phyloP scores from a whole-genome alignment of 805 yeast genomes.

The Peterozyma toletana region DNA sequence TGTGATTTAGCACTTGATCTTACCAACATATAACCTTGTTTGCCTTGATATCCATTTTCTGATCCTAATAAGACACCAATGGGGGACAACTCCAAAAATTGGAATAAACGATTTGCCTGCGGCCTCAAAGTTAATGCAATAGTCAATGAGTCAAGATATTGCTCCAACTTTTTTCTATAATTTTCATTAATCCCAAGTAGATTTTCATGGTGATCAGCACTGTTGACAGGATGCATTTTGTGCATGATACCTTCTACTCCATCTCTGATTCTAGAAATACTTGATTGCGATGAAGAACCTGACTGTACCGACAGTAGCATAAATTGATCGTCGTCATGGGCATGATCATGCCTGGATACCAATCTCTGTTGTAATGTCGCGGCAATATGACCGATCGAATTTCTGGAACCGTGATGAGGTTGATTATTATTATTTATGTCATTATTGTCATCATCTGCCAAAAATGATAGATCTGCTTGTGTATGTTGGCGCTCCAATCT shows the following conservation, averaged over 20 bases:
- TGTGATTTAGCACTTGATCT: conserved; percentile 80
- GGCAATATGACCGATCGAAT: neutral
- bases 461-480: neutral
- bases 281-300: neutral
- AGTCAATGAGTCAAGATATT: conserved; percentile 59
- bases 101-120: conserved; percentile 76
- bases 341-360: neutral
- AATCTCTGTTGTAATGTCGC: neutral
- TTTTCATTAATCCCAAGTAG: conserved; percentile 17
- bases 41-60: conserved; percentile 77
- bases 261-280: neutral
- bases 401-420: neutral
- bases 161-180: conserved; percentile 44
- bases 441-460: neutral
- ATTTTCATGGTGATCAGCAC: neutral
- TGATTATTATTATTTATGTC: neutral
- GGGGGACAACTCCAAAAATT: conserved; percentile 86
- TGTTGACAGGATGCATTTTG: neutral
- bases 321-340: neutral
- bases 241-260: neutral
- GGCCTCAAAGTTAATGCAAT: conserved; percentile 59
- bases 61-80: conserved; percentile 76
- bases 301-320: neutral
- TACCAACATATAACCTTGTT: conserved; percentile 79
- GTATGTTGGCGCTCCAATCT: neutral